phyloP scores from a whole-genome alignment of 1,284 basidiomycete species.

The Porogramme epimiltina region DNA sequence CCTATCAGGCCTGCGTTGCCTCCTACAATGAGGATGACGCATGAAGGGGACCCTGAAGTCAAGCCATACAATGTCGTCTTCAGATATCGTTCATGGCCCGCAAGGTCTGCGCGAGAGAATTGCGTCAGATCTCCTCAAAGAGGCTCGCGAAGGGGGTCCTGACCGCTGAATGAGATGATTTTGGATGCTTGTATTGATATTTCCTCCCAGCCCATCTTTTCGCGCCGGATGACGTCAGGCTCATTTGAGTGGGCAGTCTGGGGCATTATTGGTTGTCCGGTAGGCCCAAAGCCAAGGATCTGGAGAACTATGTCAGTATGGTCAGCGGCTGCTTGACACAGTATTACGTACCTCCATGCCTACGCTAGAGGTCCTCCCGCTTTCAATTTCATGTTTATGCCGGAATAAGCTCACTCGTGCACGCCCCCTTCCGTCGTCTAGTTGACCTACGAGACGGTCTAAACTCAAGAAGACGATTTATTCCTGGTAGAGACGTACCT shows the following conservation, averaged over 20 bases:
- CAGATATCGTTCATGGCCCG: constrained; percentile 87
- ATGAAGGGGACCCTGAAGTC: constrained; percentile 93
- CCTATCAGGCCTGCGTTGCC: constrained; percentile 96
- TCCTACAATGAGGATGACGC: constrained; percentile 95
- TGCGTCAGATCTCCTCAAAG: background rate
- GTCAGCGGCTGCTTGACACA: background rate
- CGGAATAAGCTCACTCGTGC: constrained; percentile 93
- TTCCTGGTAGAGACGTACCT: constrained; percentile 42
- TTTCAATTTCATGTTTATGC: constrained; percentile 98
- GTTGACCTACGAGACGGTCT: constrained; percentile 56
- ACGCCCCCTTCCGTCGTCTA: constrained; percentile 94
- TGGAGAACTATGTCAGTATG: constrained; percentile 29
- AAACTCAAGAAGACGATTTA: constrained; percentile 18
- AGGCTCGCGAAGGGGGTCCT: constrained; percentile 13
- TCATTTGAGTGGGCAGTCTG: constrained; percentile 55
- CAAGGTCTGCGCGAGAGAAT: constrained; percentile 59
- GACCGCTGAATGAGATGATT: constrained; percentile 92
- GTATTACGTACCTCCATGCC: constrained; percentile 82
- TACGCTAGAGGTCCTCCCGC: constrained; percentile 91
- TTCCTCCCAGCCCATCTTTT: constrained; percentile 94
- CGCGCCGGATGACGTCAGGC: constrained; percentile 66
- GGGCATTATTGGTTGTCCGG: constrained; percentile 78
- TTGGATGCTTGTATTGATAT: constrained; percentile 92
- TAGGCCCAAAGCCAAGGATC: constrained; percentile 85
- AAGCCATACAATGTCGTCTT: constrained; percentile 96